Conservation (phyloP, 1,284 basidiomycete genomes). For the Polyporus tsugae region DNA sequence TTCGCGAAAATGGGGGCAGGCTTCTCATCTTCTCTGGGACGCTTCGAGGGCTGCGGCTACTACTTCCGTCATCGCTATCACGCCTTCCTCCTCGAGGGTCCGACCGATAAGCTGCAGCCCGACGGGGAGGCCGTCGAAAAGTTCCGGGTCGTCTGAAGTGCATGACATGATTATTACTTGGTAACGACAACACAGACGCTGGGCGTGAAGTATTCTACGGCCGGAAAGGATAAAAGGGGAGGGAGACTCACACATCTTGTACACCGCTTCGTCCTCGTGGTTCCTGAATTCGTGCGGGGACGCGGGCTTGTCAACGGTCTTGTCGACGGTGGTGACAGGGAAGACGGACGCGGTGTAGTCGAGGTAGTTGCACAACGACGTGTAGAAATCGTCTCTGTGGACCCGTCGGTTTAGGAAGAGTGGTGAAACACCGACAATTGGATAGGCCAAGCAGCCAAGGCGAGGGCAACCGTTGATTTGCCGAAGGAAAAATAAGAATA, state of each 20-base stretch:
- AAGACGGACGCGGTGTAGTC: slow-evolving; percentile 56
- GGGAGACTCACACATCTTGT: slow-evolving; percentile 53
- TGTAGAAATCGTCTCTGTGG: slow-evolving; percentile 37
- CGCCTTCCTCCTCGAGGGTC: slow-evolving; percentile 59
- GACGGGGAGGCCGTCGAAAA: slow-evolving; percentile 56
- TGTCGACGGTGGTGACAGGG: slow-evolving; percentile 52
- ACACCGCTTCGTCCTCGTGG: slow-evolving; percentile 51
- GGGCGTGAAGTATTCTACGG: not conserved
- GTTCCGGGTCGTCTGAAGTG: slow-evolving; percentile 52
- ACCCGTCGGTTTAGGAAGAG: not conserved
- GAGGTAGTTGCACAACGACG: slow-evolving; percentile 43
- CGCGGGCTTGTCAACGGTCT: slow-evolving; percentile 39
- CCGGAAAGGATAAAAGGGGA: not conserved
- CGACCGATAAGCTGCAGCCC: slow-evolving; percentile 57
- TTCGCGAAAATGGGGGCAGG: not conserved
- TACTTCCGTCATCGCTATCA: slow-evolving; percentile 50
- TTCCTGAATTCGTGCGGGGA: slow-evolving; percentile 46
- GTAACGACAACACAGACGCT: not conserved
- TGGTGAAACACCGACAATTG: not conserved
- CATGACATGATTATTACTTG: not conserved
- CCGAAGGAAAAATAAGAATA: not conserved
- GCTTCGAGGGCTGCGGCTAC: slow-evolving; percentile 43
- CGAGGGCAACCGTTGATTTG: not conserved
- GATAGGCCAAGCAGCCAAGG: not conserved
- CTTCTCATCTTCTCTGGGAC: slow-evolving; percentile 11